Conservation (phyloP, 2,329 filamentous ascomycete genomes). For the Fusarium paranaense region DNA sequence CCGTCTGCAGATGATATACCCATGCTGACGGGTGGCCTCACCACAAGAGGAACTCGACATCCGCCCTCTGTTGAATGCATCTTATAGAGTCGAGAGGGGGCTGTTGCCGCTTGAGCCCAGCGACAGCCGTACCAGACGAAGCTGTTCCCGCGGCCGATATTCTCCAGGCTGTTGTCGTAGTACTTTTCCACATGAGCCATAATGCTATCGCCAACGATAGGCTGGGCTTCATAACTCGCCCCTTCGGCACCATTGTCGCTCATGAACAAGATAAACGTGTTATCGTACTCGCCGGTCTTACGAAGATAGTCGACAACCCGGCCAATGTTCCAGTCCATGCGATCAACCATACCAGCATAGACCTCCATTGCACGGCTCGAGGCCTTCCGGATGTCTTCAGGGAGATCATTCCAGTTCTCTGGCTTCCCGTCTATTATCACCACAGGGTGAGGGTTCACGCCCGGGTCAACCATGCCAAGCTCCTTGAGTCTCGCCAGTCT, state of each 20-base stretch:
- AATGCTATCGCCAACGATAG: background rate
- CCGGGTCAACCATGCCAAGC: background rate
- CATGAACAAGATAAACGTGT: constrained; percentile 73
- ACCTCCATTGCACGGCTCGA: constrained; percentile 64
- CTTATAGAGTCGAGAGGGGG: constrained; percentile 52
- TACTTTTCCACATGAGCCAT: constrained; percentile 45
- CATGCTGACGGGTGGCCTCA: constrained; percentile 42
- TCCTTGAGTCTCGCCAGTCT: background rate
- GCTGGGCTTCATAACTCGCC: constrained; percentile 53
- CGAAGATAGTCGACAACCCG: constrained; percentile 68
- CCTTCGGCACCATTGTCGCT: constrained; percentile 73
- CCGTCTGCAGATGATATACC: constrained; percentile 43
- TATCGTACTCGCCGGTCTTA: constrained; percentile 68
- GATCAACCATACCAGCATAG: constrained; percentile 73
- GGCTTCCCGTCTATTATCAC: background rate
- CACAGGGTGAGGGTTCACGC: background rate
- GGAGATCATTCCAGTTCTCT: constrained; percentile 37
- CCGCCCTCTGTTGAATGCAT: constrained; percentile 42
- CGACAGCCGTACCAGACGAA: constrained; percentile 71
- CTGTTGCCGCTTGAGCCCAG: constrained; percentile 59
- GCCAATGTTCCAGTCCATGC: constrained; percentile 70
- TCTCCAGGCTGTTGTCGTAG: constrained; percentile 62
- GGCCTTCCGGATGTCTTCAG: constrained; percentile 36
- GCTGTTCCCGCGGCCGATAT: constrained; percentile 65
- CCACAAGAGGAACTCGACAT: background rate